Base-by-base conservation (phyloP, 1,284 basidiomycete species). In the Caloboletus inedulis region DNA sequence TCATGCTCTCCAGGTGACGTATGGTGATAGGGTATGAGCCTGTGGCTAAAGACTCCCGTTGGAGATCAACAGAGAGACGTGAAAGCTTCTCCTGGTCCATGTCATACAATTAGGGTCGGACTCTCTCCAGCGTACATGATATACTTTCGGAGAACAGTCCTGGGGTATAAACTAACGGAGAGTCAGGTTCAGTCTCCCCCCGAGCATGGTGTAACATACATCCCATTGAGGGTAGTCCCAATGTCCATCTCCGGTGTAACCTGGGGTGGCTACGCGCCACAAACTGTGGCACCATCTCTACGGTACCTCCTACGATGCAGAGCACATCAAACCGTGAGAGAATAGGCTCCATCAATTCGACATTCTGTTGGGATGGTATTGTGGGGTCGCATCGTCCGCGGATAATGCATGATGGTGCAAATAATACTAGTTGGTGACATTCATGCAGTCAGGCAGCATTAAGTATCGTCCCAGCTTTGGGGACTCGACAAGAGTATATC, bases 11-110 rank as follows among this genome's bases (percentile, higher is more conserved):
- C 55, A 99, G 74, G 68, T 98, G 97, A 58, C 97, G 90, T 43
- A 99, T 91, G 4, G 97, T 99, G 69, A 99, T 98, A 4, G 96
- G 96, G 75, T 93, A 98, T 19, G 94, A 98, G 33, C 96, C 96
- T 1, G 97, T 99, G 14, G 94, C 93, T 59, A 96, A 78, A 3
- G 94, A 98, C 70, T 99, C 97, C 57, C 94, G 87, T 46, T 97
- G 87, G 37, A 99, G 80, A 68, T 99, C 97, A n/a, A 93, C 87
- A 70, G 97, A 99, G 41, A 99, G 81, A n/a, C 87, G 81, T 9
- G 94, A 80, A 16, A 99, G 81, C 70, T 98, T 98, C 68, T 98
- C 94, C 70, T 96, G 91, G 72, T 99, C 97, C 58, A 99, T 78
- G 62, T 97, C 89, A 66, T 92, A 91, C 51, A 99, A 78, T 71